Conservation (phyloP, 345 rosid genomes). For the Draba incana region DNA sequence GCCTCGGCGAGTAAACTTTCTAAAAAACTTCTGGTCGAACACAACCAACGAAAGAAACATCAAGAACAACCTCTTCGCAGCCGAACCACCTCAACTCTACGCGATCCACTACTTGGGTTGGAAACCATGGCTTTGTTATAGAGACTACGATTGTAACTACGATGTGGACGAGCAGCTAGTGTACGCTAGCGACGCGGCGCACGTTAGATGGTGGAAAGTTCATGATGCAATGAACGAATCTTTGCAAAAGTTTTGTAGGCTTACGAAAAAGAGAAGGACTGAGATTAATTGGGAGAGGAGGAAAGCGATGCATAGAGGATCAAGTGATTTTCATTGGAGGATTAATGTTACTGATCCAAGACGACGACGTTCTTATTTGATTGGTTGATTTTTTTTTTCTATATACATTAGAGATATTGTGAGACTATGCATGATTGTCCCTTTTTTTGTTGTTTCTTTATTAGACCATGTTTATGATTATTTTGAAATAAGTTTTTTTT, state of each 20-base stretch:
- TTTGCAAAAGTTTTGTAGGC: slow-evolving; percentile 68
- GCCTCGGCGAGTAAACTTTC: slow-evolving; percentile 75
- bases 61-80: slow-evolving; percentile 72
- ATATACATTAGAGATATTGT: not conserved
- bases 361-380: slow-evolving; percentile 49
- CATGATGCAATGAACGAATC: slow-evolving; percentile 67
- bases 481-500: slow-evolving; percentile 1
- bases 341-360: slow-evolving; percentile 78
- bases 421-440: not conserved
- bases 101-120: slow-evolving; percentile 79
- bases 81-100: slow-evolving; percentile 80
- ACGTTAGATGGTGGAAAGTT: slow-evolving; percentile 81
- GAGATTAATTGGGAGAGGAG: slow-evolving; percentile 81
- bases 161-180: slow-evolving; percentile 58
- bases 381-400: slow-evolving; percentile 30
- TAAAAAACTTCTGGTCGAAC: slow-evolving; percentile 93
- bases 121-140: slow-evolving; percentile 92
- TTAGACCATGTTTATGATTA: slow-evolving; percentile 14
- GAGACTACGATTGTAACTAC: slow-evolving; percentile 95
- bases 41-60: slow-evolving; percentile 61
- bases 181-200: slow-evolving; percentile 91
- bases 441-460: not conserved
- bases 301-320: slow-evolving; percentile 55
- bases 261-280: slow-evolving; percentile 63
- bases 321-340: slow-evolving; percentile 69